A percentile compares a stretch with the other conserved stretches of the same genome.
These are phyloP conservation scores for Amoebophrya sp. DNA, from an alignment of 169 alveolate species.

Conservation along the genomic window DNA sequence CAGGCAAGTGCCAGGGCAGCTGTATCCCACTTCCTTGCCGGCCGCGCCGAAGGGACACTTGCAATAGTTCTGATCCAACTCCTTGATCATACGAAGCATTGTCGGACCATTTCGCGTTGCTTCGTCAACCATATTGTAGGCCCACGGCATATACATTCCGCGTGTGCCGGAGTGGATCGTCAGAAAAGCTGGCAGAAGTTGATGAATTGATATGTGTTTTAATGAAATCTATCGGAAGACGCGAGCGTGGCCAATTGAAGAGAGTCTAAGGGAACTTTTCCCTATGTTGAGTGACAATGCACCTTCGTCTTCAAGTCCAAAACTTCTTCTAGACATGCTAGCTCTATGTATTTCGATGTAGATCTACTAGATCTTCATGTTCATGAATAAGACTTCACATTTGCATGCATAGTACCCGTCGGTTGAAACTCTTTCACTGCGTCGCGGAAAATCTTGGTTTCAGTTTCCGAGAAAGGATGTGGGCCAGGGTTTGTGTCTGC, in stretches of 20 bases:
- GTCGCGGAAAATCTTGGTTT: slow-evolving; percentile 33
- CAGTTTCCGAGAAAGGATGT: slow-evolving; percentile 38
- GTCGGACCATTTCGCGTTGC: slow-evolving; percentile 36
- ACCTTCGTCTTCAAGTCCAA: too few species aligned
- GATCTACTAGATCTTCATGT: not conserved
- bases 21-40: slow-evolving; percentile 43
- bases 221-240: not conserved
- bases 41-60: slow-evolving; percentile 50
- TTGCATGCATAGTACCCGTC: slow-evolving; percentile 38
- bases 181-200: not conserved
- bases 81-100: slow-evolving; percentile 42
- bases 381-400: not conserved
- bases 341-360: too few species aligned
- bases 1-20: slow-evolving; percentile 41
- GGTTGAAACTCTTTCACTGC: slow-evolving; percentile 38
- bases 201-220: not conserved
- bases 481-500: slow-evolving; percentile 34
- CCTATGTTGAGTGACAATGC: too few species aligned
- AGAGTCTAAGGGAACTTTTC: too few species aligned
- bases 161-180: slow-evolving; percentile 40
- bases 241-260: too few species aligned
- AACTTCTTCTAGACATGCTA: too few species aligned
- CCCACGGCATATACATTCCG: slow-evolving; percentile 51
- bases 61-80: slow-evolving; percentile 36
- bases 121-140: slow-evolving; percentile 35